Conservation (phyloP, 1,139 yeast genomes). For the Suhomyces guaymorum region DNA sequence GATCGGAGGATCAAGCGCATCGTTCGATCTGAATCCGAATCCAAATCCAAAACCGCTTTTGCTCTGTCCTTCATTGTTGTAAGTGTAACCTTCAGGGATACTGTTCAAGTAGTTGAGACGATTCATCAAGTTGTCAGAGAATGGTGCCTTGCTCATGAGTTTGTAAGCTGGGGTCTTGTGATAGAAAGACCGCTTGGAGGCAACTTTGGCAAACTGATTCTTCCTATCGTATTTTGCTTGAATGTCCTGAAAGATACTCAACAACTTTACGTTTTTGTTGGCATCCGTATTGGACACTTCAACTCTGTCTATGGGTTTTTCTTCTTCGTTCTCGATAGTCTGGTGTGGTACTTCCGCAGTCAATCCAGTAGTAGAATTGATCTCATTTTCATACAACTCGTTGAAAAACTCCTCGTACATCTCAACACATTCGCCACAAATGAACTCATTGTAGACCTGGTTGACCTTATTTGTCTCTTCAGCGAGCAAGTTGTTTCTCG, state of each 20-base stretch:
- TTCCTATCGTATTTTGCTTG: conserved; percentile 21
- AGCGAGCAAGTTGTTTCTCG: conserved; percentile 1
- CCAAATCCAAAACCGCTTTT: conserved; percentile 7
- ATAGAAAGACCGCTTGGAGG: conserved; percentile 16
- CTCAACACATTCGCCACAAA: conserved; percentile 64
- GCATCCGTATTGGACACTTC: not conserved
- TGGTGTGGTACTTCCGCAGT: no score
- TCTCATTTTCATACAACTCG: conserved; percentile 25
- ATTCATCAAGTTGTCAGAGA: conserved; percentile 27
- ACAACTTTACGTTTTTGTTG: conserved; percentile 16
- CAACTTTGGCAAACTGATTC: conserved; percentile 4
- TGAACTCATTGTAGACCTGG: conserved; percentile 49
- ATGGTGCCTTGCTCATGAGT: conserved; percentile 18
- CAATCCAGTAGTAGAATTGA: no score
- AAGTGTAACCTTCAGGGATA: conserved; percentile 18
- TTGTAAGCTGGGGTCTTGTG: conserved; percentile 17
- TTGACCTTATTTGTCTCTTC: conserved; percentile 11
- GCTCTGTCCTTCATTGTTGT: conserved; percentile 8
- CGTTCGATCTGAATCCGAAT: conserved; percentile 9
- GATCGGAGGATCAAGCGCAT: not conserved
- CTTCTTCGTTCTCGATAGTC: no score
- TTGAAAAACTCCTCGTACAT: conserved; percentile 55
- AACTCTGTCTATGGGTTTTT: no score
- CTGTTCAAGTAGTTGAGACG: conserved; percentile 27
- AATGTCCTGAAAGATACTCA: conserved; percentile 27